These are phyloP conservation scores for Scalesia atractyloides DNA, from an alignment of 129 eudicot species.

Conservation along the genomic window DNA sequence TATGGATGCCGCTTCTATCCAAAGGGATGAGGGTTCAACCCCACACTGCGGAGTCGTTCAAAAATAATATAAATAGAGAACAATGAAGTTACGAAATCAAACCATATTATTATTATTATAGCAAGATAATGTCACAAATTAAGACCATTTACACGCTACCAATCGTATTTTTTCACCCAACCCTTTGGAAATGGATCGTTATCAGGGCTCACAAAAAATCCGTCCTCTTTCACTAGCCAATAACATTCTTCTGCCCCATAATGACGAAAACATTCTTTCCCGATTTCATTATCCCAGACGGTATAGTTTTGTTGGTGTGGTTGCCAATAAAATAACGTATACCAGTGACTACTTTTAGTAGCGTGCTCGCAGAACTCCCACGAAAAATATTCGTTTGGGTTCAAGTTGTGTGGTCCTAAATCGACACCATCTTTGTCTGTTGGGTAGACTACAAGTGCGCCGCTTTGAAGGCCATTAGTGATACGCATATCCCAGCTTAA, in stretches of 20 bases:
- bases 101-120: neutral
- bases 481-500: constrained; percentile 14
- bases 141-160: constrained; percentile 13
- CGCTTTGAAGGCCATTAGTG: constrained; percentile 8
- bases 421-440: neutral
- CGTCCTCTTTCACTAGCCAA: constrained; percentile 15
- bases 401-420: constrained; percentile 2
- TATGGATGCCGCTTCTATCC: too few relatives aligned
- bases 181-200: constrained; percentile 7
- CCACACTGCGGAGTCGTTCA: too few relatives aligned
- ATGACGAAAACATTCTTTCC: neutral
- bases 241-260: constrained; percentile 13
- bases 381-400: neutral
- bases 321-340: constrained; percentile 13
- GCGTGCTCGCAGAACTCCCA: constrained; percentile 16
- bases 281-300: constrained; percentile 1
- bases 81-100: neutral
- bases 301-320: neutral
- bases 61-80: neutral
- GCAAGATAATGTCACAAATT: neutral
- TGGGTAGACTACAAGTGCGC: neutral
- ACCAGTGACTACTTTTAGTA: constrained; percentile 3
- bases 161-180: constrained; percentile 18
- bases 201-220: neutral
- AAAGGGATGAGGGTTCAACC: too few relatives aligned